A percentile compares a stretch with the other conserved stretches of the same genome.
Conservation (phyloP, 331 rosid species). For the Rosa hybrid region DNA sequence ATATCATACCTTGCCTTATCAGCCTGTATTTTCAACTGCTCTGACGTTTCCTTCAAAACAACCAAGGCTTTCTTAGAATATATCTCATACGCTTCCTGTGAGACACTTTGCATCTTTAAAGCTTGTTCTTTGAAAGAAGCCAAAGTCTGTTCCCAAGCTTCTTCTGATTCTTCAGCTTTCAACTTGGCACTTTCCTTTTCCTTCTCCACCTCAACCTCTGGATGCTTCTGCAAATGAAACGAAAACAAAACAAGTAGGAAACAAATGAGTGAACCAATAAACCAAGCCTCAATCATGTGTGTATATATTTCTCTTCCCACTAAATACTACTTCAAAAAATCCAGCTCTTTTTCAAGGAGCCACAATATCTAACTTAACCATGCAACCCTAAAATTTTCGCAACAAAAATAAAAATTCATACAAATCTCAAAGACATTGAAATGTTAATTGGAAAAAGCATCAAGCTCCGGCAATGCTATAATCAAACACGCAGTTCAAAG, state of each 20-base stretch:
- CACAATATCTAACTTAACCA: background rate
- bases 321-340: background rate
- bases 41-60: slow-evolving; percentile 66
- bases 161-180: slow-evolving; percentile 62
- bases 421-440: background rate
- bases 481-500: background rate
- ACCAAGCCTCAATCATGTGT: background rate
- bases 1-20: slow-evolving; percentile 69
- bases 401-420: background rate
- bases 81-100: slow-evolving; percentile 79
- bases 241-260: background rate
- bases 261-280: background rate
- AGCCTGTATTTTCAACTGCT: slow-evolving; percentile 76
- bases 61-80: slow-evolving; percentile 80
- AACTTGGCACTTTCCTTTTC: slow-evolving; percentile 36
- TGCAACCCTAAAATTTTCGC: too few species aligned
- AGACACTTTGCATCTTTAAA: slow-evolving; percentile 60
- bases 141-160: slow-evolving; percentile 74
- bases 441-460: background rate
- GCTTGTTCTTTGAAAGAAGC: slow-evolving; percentile 88
- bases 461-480: background rate
- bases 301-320: background rate
- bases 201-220: slow-evolving; percentile 57
- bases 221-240: slow-evolving; percentile 36
- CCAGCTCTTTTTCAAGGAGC: background rate